Percentiles rank a stretch among this genome's conserved stretches.
These are phyloP conservation scores for Penicillium steckii DNA, from an alignment of 495 filamentous ascomycete species.

Conservation along the genomic window DNA sequence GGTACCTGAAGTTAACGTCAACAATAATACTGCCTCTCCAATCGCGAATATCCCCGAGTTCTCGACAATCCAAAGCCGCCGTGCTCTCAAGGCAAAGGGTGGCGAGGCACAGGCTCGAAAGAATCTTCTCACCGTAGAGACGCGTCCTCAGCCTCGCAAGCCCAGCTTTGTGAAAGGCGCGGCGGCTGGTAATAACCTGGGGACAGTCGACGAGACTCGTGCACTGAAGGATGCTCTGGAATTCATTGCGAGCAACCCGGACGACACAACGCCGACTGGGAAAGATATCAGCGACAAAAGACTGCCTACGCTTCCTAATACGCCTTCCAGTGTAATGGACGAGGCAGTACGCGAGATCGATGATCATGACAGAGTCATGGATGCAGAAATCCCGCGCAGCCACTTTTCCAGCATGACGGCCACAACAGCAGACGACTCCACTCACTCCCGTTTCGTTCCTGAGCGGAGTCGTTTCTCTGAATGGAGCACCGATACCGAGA, in stretches of 20 bases:
- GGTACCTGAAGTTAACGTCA: conserved; percentile 17
- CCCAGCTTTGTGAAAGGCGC: conserved; percentile 1
- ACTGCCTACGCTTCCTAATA: conserved; percentile 47
- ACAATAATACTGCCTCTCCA: conserved; percentile 8
- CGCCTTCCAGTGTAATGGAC: conserved; percentile 49
- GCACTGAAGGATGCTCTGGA: conserved; percentile 7
- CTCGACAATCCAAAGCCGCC: conserved; percentile 37
- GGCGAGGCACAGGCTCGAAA: conserved; percentile 16
- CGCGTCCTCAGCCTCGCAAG: conserved; percentile 15
- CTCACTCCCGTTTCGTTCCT: conserved; percentile 17
- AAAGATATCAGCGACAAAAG: conserved; percentile 36
- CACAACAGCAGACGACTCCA: conserved; percentile 37
- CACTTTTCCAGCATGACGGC: conserved; percentile 45
- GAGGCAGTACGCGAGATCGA: conserved; percentile 45
- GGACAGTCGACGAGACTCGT: conserved; percentile 10
- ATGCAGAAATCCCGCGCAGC: conserved; percentile 35
- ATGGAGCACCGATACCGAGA: conserved; percentile 45
- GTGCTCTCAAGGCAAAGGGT: conserved; percentile 26
- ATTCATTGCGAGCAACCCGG: conserved; percentile 7
- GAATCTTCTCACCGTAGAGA: conserved; percentile 31
- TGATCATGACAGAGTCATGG: conserved; percentile 32
- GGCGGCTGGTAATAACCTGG: conserved; percentile 3
- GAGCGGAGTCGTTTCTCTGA: conserved; percentile 48
- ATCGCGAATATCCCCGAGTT: conserved; percentile 5
- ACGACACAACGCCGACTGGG: conserved; percentile 31